Evolutionary conservation across 257 asterid species (phyloP).

Genomic region (Solanum bulbocastanum): DNA sequence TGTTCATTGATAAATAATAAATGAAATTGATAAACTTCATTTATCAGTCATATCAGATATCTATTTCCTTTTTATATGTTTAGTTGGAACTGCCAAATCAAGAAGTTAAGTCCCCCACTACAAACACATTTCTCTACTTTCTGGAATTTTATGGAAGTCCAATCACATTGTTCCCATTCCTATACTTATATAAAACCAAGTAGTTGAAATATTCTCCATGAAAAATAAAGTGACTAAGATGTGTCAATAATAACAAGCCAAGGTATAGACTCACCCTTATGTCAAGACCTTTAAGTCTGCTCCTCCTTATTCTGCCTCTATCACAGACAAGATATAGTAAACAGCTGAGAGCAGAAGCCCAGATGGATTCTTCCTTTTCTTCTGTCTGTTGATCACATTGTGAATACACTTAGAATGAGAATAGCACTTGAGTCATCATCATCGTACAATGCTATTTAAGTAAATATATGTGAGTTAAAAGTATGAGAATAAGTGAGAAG

Average conservation of each 20-base stretch:
- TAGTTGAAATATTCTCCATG: background rate
- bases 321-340: conserved; percentile 85
- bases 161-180: background rate
- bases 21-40: background rate
- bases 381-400: conserved; percentile 40
- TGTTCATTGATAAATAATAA: background rate
- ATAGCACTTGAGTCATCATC: background rate
- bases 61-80: background rate
- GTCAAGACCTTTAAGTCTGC: conserved; percentile 88
- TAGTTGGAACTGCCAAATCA: background rate
- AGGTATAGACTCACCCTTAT: conserved; percentile 67
- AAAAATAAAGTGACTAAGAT: background rate
- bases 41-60: background rate
- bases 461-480: background rate
- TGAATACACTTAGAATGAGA: background rate
- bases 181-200: background rate
- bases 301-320: conserved; percentile 91
- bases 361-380: conserved; percentile 85
- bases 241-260: background rate
- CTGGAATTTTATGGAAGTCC: background rate
- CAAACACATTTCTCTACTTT: background rate
- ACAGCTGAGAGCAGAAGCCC: conserved; percentile 99
- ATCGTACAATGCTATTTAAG: background rate
- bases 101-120: background rate
- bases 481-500: background rate